phyloP scores from a whole-genome alignment of 805 yeast species.

The Saccharomyces paradoxus region DNA sequence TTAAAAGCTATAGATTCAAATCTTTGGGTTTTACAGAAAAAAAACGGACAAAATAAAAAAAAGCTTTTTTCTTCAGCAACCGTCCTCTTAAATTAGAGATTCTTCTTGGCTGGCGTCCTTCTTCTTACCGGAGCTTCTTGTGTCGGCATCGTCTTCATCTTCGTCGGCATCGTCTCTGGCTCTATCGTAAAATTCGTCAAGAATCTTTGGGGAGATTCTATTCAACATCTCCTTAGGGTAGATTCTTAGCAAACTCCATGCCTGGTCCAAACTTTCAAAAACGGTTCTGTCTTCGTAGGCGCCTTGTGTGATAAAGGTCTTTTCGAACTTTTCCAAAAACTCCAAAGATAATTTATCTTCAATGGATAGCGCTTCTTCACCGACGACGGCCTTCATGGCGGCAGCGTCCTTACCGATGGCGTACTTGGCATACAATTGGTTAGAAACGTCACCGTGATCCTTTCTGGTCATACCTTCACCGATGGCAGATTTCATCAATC shows the following conservation, averaged over 20 bases:
- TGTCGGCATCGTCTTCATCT: constrained; percentile 36
- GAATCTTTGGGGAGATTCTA: constrained; percentile 95
- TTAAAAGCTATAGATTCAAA: not conserved
- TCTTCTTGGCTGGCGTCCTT: constrained; percentile 13
- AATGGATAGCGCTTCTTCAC: constrained; percentile 97
- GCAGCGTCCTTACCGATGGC: constrained; percentile 99
- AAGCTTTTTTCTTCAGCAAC: not conserved
- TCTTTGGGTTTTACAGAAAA: not conserved
- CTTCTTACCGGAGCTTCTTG: constrained; percentile 15
- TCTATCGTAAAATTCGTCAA: constrained; percentile 92
- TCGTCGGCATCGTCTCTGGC: constrained; percentile 59
- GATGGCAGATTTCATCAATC: constrained; percentile 98
- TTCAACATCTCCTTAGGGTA: constrained; percentile 98
- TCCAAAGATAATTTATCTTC: constrained; percentile 97
- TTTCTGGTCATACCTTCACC: constrained; percentile 99
- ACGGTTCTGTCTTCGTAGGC: constrained; percentile 93
- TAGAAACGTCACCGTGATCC: constrained; percentile 98
- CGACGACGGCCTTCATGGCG: constrained; percentile 99
- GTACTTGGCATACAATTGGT: constrained; percentile 96
- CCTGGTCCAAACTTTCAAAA: constrained; percentile 92
- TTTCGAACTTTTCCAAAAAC: constrained; percentile 95
- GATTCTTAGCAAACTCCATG: constrained; percentile 96
- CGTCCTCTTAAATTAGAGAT: constrained; percentile 18
- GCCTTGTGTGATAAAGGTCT: constrained; percentile 91
- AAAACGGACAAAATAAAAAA: not conserved